Percentiles rank a stretch among this genome's conserved stretches.
Conservation (phyloP, 202 grass and related monocot genomes). For the Schoenoplectus triqueter region DNA sequence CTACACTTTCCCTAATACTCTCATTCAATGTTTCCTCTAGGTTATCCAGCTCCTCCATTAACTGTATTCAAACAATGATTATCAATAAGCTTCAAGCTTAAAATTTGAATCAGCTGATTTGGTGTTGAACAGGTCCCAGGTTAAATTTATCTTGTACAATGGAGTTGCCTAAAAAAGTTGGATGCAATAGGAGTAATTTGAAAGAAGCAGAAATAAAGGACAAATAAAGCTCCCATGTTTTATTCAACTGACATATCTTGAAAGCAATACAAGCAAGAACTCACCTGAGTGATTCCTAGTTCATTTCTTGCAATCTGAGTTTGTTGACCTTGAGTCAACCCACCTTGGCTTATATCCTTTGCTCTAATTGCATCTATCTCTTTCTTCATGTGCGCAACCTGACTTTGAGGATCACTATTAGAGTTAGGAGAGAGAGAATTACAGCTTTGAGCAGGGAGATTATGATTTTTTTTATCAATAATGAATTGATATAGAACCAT, state of each 20-base stretch:
- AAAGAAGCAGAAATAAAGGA: neutral
- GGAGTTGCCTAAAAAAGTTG: conserved; percentile 13
- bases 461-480: neutral
- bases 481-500: conserved; percentile 18
- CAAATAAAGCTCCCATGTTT: conserved; percentile 7
- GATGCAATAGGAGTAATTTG: neutral
- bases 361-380: conserved; percentile 93
- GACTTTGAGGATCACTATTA: conserved; percentile 23
- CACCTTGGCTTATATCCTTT: conserved; percentile 97
- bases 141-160: neutral
- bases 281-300: conserved; percentile 87
- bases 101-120: conserved; percentile 18
- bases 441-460: neutral
- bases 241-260: conserved; percentile 21
- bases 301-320: conserved; percentile 99
- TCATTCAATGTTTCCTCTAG: conserved; percentile 99
- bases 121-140: conserved; percentile 10
- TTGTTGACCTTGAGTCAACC: conserved; percentile 99
- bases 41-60: conserved; percentile 94
- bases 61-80: conserved; percentile 48
- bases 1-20: conserved; percentile 93
- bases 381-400: conserved; percentile 99
- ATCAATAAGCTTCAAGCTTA: conserved; percentile 20
- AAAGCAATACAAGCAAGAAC: conserved; percentile 14
- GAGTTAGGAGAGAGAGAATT: conserved; percentile 36